Evolutionary conservation across 2,329 filamentous ascomycete genomes (phyloP).

Genomic region (Tolypocladium endophyticum): DNA sequence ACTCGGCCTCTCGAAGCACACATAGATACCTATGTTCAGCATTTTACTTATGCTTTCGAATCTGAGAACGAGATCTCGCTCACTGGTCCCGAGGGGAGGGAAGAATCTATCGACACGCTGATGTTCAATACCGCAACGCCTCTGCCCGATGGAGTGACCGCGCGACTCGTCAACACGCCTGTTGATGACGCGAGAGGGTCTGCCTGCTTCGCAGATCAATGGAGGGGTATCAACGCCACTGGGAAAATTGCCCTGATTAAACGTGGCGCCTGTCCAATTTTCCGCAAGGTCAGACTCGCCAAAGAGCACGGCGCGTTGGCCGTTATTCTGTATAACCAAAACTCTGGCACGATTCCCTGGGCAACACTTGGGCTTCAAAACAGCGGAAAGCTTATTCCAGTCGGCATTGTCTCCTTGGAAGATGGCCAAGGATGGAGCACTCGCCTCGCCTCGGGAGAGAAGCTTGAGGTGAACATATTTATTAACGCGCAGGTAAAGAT

Average conservation of each 20-base stretch:
- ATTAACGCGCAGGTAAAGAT: conserved; percentile 22
- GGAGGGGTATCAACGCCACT: conserved; percentile 27
- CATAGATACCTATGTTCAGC: conserved; percentile 33
- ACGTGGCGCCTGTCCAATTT: conserved; percentile 29
- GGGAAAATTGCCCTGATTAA: conserved; percentile 34
- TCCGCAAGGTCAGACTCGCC: conserved; percentile 31
- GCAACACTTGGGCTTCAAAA: conserved; percentile 39
- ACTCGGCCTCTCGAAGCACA: conserved; percentile 27
- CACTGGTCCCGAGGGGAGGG: conserved; percentile 32
- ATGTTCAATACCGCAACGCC: conserved; percentile 36
- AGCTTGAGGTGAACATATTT: conserved; percentile 16
- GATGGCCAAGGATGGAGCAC: conserved; percentile 20
- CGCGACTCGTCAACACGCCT: conserved; percentile 21
- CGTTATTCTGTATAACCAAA: conserved; percentile 52
- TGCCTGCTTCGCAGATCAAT: conserved; percentile 29
- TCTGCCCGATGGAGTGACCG: conserved; percentile 21
- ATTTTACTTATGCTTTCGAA: conserved; percentile 35
- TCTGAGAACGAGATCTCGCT: conserved; percentile 30
- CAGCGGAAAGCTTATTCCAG: conserved; percentile 19
- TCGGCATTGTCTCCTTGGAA: conserved; percentile 21
- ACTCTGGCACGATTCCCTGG: conserved; percentile 26
- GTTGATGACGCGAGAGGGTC: conserved; percentile 25
- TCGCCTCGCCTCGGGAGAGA: conserved; percentile 18
- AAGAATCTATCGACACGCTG: conserved; percentile 31
- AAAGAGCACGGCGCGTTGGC: conserved; percentile 27